These are phyloP conservation scores for Lactarius hatsudake DNA, from an alignment of 768 basidiomycete species.

Conservation along the genomic window DNA sequence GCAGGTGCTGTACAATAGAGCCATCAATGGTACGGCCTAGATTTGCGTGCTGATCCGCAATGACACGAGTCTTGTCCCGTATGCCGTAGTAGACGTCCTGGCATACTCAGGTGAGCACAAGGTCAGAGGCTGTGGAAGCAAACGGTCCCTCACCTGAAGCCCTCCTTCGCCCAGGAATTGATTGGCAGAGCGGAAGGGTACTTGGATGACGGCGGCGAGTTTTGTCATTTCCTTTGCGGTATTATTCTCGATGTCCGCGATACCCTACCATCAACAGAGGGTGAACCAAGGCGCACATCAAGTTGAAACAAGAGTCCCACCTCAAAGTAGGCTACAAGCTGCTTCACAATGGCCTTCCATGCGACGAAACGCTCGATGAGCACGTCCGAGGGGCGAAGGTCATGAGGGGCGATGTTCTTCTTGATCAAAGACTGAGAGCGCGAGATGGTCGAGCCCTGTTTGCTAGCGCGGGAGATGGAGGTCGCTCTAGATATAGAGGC, in stretches of 20 bases:
- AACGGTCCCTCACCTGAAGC: constrained; percentile 56
- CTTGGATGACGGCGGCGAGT: constrained; percentile 93
- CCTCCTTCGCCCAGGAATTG: constrained; percentile 99
- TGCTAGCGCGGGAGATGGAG: constrained; percentile 63
- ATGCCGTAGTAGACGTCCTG: constrained; percentile 92
- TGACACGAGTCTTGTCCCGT: constrained; percentile 87
- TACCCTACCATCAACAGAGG: constrained; percentile 37
- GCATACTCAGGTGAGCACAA: background rate
- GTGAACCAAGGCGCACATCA: background rate
- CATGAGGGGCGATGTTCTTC: constrained; percentile 88
- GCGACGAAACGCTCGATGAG: constrained; percentile 93
- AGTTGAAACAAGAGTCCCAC: constrained; percentile 31
- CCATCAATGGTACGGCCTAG: constrained; percentile 94
- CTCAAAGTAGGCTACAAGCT: constrained; percentile 90
- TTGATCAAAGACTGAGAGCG: constrained; percentile 87
- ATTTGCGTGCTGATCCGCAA: constrained; percentile 96
- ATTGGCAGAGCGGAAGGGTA: constrained; percentile 92
- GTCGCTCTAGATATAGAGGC: constrained; percentile 65
- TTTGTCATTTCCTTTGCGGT: constrained; percentile 91
- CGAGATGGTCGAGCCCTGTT: constrained; percentile 68
- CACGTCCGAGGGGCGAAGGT: constrained; percentile 89
- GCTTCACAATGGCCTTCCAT: constrained; percentile 97
- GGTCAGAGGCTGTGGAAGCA: background rate
- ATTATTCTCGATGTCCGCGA: constrained; percentile 92
- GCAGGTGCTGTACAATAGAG: constrained; percentile 95